Evolutionary conservation across 495 filamentous ascomycete species (phyloP).

Genomic region (Penicillium waksmanii): DNA sequence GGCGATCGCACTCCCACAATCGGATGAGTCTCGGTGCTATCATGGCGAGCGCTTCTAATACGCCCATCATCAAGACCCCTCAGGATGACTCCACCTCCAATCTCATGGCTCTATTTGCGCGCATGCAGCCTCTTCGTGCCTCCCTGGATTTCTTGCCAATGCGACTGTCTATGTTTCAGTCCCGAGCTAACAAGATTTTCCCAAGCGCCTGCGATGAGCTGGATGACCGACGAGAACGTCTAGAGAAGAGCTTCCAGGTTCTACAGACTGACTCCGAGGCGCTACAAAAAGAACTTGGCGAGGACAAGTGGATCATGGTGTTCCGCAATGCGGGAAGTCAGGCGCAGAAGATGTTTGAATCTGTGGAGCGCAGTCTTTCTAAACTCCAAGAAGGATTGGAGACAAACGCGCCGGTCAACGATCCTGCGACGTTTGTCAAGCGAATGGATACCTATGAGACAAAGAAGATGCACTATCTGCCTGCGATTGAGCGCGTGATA

Average conservation of each 20-base stretch:
- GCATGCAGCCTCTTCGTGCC: slow-evolving; percentile 91
- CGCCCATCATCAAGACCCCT: slow-evolving; percentile 59
- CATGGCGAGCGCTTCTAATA: slow-evolving; percentile 58
- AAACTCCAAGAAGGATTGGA: slow-evolving; percentile 85
- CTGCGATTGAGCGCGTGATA: slow-evolving; percentile 89
- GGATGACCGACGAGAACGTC: slow-evolving; percentile 64
- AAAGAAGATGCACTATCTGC: slow-evolving; percentile 92
- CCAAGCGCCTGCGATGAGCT: slow-evolving; percentile 90
- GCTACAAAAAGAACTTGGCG: slow-evolving; percentile 83
- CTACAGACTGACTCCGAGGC: slow-evolving; percentile 87
- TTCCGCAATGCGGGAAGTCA: slow-evolving; percentile 93
- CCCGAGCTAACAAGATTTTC: slow-evolving; percentile 73
- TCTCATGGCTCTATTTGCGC: slow-evolving; percentile 83
- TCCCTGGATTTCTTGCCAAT: slow-evolving; percentile 97
- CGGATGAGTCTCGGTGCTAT: slow-evolving; percentile 68
- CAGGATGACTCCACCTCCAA: slow-evolving; percentile 75
- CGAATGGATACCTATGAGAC: slow-evolving; percentile 92
- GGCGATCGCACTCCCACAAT: slow-evolving; percentile 53
- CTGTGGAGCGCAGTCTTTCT: slow-evolving; percentile 78
- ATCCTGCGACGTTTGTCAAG: slow-evolving; percentile 66
- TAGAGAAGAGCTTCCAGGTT: slow-evolving; percentile 80
- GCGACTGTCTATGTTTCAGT: slow-evolving; percentile 83
- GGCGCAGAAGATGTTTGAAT: slow-evolving; percentile 92
- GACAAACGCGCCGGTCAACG: slow-evolving; percentile 68
- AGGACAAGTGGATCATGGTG: slow-evolving; percentile 93